A percentile compares a stretch with the other conserved stretches of the same genome.
Evolutionary conservation across 116 monocot species (phyloP).

Genomic region (Papilionanthe hybrid): DNA sequence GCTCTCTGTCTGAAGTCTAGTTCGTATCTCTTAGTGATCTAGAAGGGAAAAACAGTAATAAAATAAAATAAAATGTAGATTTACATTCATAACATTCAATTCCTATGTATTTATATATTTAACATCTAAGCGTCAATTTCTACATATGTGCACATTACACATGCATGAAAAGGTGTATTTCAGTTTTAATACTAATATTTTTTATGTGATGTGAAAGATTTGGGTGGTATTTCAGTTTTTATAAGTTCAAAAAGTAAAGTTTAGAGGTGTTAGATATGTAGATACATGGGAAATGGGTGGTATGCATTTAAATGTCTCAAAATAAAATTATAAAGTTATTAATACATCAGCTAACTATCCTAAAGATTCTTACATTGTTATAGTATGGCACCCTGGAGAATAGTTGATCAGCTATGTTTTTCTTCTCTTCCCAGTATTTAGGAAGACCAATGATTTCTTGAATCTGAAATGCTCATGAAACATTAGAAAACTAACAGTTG

Average conservation of each 20-base stretch:
- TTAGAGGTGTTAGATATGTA: no score
- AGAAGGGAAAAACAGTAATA: not conserved
- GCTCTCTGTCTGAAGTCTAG: constrained; percentile 79
- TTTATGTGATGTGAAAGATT: no score
- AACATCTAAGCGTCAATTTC: no score
- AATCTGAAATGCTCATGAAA: constrained; percentile 36
- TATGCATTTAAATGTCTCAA: no score
- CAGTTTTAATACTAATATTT: no score
- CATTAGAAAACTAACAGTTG: not conserved
- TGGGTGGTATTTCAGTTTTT: no score
- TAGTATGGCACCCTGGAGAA: constrained; percentile 68
- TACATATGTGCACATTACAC: no score
- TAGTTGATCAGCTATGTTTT: constrained; percentile 43
- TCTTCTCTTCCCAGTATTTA: constrained; percentile 63
- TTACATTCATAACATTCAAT: no score
- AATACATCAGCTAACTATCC: not conserved
- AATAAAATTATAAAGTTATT: not conserved
- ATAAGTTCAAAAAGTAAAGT: no score
- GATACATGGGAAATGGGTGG: no score
- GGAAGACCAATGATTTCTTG: constrained; percentile 69
- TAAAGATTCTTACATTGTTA: constrained; percentile 48
- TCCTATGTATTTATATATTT: no score
- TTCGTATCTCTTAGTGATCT: constrained; percentile 72
- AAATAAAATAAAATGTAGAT: not conserved
- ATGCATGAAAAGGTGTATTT: no score